Evolutionary conservation across 345 rosid genomes (phyloP).

Genomic region (Theobroma cacao): DNA sequence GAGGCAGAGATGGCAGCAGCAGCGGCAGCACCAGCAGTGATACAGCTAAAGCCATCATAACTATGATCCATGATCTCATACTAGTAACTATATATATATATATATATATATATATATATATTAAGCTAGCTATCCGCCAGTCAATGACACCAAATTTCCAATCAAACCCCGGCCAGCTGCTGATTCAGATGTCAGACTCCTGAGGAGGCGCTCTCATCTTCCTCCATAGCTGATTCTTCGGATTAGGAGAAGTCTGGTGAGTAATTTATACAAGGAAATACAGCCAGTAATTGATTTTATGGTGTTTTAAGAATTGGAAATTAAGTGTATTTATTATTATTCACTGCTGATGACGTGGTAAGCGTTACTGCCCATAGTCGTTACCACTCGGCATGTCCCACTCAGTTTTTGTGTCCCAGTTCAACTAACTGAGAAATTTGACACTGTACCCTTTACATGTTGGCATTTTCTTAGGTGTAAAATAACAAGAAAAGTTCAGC

Average conservation of each 20-base stretch:
- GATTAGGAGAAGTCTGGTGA: neutral
- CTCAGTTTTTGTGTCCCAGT: constrained; percentile 4
- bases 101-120: no score
- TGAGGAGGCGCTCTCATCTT: neutral
- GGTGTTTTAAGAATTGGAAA: neutral
- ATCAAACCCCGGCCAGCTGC: neutral
- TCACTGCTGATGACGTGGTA: neutral
- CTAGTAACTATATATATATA: neutral
- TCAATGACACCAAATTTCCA: neutral
- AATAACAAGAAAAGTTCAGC: neutral
- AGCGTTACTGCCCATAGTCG: constrained; percentile 3
- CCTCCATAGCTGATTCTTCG: neutral
- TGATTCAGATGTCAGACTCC: neutral
- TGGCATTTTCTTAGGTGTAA: neutral
- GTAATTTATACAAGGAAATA: neutral
- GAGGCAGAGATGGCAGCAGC: constrained; percentile 26
- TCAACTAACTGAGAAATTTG: constrained; percentile 10
- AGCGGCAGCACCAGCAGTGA: constrained; percentile 27
- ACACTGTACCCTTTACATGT: neutral
- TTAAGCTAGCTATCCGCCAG: neutral
- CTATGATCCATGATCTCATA: constrained; percentile 11
- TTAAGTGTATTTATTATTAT: neutral
- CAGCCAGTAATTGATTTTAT: neutral
- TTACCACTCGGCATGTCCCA: constrained; percentile 4
- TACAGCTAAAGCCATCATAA: constrained; percentile 13